Conservation (phyloP, 768 basidiomycete genomes). For the Kwoniella sp. region DNA sequence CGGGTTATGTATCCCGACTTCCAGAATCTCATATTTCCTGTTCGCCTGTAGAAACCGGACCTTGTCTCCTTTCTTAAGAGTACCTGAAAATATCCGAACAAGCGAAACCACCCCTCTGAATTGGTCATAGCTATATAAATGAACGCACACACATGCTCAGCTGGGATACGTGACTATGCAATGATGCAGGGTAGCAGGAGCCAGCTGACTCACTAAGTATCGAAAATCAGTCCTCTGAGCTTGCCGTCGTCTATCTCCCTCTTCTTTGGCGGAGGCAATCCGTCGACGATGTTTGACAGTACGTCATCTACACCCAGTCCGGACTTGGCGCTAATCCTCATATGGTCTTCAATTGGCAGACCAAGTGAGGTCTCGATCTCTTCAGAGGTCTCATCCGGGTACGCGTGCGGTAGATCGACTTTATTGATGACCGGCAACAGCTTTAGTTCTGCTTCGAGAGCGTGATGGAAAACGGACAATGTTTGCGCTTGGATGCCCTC, state of each 20-base stretch:
- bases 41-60: conserved; percentile 80
- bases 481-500: conserved; percentile 97
- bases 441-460: conserved; percentile 67
- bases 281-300: conserved; percentile 75
- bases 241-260: conserved; percentile 62
- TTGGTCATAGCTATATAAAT: conserved; percentile 75
- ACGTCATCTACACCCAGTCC: conserved; percentile 79
- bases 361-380: conserved; percentile 85
- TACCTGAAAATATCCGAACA: conserved; percentile 76
- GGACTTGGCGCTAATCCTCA: conserved; percentile 89
- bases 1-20: conserved; percentile 86
- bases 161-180: too few species aligned
- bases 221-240: conserved; percentile 85
- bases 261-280: conserved; percentile 91
- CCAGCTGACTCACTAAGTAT: conserved; percentile 72
- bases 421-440: conserved; percentile 94
- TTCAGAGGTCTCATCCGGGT: conserved; percentile 74
- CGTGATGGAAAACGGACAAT: conserved; percentile 89
- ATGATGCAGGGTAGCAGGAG: too few species aligned
- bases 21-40: conserved; percentile 85
- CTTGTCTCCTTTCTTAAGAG: conserved; percentile 88
- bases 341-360: conserved; percentile 70
- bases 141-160: too few species aligned
- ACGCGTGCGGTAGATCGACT: conserved; percentile 89
- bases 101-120: conserved; percentile 95